Percentiles rank a stretch among this genome's conserved stretches.
Evolutionary conservation across 2,329 filamentous ascomycete species (phyloP).

Genomic region (Dactylellina parvicollis): DNA sequence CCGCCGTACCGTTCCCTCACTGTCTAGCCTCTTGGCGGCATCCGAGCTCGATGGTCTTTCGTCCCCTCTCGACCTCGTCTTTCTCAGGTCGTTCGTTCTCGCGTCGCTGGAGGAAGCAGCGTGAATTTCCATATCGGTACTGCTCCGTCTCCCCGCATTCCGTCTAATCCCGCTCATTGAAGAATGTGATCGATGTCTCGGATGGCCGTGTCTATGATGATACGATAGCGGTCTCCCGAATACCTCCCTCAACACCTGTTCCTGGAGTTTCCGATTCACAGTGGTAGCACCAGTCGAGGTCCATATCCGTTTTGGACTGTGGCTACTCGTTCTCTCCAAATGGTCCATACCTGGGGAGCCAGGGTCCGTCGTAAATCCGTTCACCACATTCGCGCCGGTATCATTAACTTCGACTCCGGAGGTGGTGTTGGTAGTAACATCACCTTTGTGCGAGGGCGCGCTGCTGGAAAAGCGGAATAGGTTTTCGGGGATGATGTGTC

Average conservation of each 20-base stretch:
- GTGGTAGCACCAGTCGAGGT: slow-evolving; percentile 72
- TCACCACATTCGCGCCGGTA: slow-evolving; percentile 26
- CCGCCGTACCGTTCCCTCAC: too few species aligned
- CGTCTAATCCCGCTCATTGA: slow-evolving; percentile 58
- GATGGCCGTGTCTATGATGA: slow-evolving; percentile 66
- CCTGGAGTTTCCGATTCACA: slow-evolving; percentile 72
- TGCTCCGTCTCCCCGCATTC: slow-evolving; percentile 53
- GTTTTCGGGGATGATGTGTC: slow-evolving; percentile 74
- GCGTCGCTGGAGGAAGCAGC: background rate
- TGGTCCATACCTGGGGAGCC: slow-evolving; percentile 26
- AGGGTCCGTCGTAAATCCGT: slow-evolving; percentile 31
- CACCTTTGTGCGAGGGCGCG: slow-evolving; percentile 60
- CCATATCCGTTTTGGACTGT: slow-evolving; percentile 54
- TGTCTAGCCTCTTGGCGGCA: background rate
- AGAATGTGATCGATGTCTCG: slow-evolving; percentile 65
- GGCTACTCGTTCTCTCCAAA: slow-evolving; percentile 17
- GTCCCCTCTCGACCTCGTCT: slow-evolving; percentile 22
- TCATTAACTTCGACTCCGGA: slow-evolving; percentile 15
- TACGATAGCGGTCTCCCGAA: slow-evolving; percentile 73
- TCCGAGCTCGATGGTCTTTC: slow-evolving; percentile 1
- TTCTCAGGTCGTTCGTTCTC: slow-evolving; percentile 22
- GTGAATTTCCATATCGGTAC: slow-evolving; percentile 54
- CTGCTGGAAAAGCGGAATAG: slow-evolving; percentile 66
- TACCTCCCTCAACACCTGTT: slow-evolving; percentile 74
- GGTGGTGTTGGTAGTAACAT: background rate